Base-by-base conservation (phyloP, 345 rosid species). In the Gynandropsis gynandra region DNA sequence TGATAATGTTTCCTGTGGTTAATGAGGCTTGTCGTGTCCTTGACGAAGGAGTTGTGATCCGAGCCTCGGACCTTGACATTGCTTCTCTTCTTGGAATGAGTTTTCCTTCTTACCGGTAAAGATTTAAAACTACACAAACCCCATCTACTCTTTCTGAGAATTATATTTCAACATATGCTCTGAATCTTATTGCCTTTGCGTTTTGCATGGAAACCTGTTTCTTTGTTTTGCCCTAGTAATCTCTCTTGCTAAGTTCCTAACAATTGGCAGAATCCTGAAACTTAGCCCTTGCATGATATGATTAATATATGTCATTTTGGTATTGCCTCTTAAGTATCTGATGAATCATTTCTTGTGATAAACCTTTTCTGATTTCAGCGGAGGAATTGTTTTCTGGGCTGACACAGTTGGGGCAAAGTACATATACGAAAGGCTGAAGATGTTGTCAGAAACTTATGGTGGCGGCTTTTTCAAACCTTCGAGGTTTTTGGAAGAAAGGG, bases 31-130 rank as follows among this genome's bases (percentile, higher is more conserved):
- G 96, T 42, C 88, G 96, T 46, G 81, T 87, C 58, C 71, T 87
- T 36, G 90, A 81, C n/a, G 95, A 92, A 72, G 87, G 77, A 44
- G 58, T 92, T 9, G 93, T 92, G 29, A 72, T 87, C 68, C 77
- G 83, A 64, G 87, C 95, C 1, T 74, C 96, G 18, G 96, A 92
- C 75, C 82, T 87, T 38, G 98, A 92, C 70, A 74, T 78, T 46
- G 84, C 95, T 16, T 82, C 96, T 63, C 86, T 92, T 16, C 90
- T 87, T 39, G 98, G 98, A 68, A 87, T 92, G 96, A 85, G 96
- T 62, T 92, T 92, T 72, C 98, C 98, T 49, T 76, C 87, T 70
- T 87, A 82, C 59, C 88, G 86, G 98, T 92, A 54, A 75, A 80
- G 54, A 21, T 16, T 65, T 10, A 14, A 45, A 45, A 13, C 19